Base-by-base conservation (phyloP, 352 stramenopile species). In the Pythium sukuiense region DNA sequence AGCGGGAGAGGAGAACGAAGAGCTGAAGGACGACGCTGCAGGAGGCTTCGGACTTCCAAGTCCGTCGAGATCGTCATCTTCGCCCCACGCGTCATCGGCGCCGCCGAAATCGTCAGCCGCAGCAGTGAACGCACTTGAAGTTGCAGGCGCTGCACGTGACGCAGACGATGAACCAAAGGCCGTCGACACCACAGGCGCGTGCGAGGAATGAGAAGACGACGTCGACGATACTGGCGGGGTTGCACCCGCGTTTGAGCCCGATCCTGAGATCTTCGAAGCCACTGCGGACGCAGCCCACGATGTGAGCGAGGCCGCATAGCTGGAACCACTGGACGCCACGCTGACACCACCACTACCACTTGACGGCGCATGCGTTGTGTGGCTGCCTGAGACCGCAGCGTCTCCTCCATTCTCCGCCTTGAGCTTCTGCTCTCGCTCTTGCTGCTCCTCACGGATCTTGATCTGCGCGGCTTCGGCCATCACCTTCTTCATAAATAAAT, bases 401-500 rank as follows among this genome's bases (percentile, higher is more conserved):
- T 67, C 55, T 14, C 71, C 71, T 16, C 75, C 76, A 24, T 61
- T 68, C 27, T 80, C 70, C 55, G 77, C 72, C 63, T 85, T 85
- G 14, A 89, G 64, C 63, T 92, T 80, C 41, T 83, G 72, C 43
- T 92, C 79, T 58, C 76, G 71, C 1, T 76, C 78, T 46, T 93
- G 82, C 49, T 79, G 46, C 53, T 87, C 85, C 39, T 95, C 87
- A 8, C 82, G 77, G 32, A 87, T 68, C 56, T 93, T 94, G 82
- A 96, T 93, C 57, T 90, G 71, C 5, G 65, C 77, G n/a, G 78
- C 80, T 71, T 93, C 87, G 37, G 89, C 76, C 65, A 85, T 78
- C 6, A 94, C 74, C 64, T 89, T 90, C 58, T 90, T 91, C 79
- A 93, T 92, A 59, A 93, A 94, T 58, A 86, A 62, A 29, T 87